Evolutionary conservation across 192 early-diverging fungal genomes (phyloP), one percentile per base, ranked within the genome.

Genomic region (Umbelopsis ramanniana): DNA sequence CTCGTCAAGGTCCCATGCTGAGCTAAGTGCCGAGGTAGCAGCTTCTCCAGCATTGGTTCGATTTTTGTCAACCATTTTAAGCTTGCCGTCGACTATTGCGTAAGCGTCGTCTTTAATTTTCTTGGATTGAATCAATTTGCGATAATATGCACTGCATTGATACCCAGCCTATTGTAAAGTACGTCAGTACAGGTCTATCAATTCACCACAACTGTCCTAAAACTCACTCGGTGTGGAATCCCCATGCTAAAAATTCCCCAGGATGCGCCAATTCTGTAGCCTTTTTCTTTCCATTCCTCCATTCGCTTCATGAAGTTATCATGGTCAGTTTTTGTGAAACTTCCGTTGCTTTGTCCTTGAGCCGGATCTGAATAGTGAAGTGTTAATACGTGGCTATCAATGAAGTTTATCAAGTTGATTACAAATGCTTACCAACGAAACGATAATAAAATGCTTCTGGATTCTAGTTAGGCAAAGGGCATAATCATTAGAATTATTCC

Each of bases 71-170:
- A 82, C 72, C 78, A 81, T 82, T 15, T 83, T 73, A 17, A 88
- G 46, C 43, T 86, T 86, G 11, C 87, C 87, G 46, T 78, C 76
- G 26, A 80, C 80, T 33, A 78, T 78, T 7, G 71, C 72, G 69
- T 88, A 88, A 4, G 83, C 79, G 21, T 82, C 83, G 48, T 88
- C 87, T 0, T 74, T 76, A 1, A 88, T 46, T 23, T 55, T 81
- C 3, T 78, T 79, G 7, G 75, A 73, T 29, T 79, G 74, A 17
- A 88, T 63, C 0, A 88, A 69, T 37, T 83, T 86, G 1, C 87
- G 78, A 52, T 88, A 88, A 47, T 88, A 85, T 22, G 82, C 79
- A 68, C 85, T 88, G 46, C 87, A 88, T 47, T 86, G 84, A 52
- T 88, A 88, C 52, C 87, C 87, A n/a, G 85, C 77, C 72, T 78